Evolutionary conservation across 1,284 basidiomycete genomes (phyloP), one percentile per base, ranked within the genome.

Genomic region (Ceratobasidium sp.): DNA sequence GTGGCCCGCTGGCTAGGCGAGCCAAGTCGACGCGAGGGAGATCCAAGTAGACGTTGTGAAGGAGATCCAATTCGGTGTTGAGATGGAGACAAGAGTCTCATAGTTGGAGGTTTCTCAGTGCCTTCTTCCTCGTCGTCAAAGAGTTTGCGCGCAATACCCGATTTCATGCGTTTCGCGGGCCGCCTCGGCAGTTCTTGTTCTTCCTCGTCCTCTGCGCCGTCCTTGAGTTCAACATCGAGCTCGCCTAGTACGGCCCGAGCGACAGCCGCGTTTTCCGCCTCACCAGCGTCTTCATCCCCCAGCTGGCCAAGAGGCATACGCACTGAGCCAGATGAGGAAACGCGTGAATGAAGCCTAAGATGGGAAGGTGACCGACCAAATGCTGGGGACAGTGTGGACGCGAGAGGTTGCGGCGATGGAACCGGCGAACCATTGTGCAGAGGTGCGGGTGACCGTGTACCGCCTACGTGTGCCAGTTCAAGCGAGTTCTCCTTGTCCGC

Each of bases 401-500:
- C 59, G 41, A 52, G 30, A 26, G 0, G 30, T 53, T 30, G 39
- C 28, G 23, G 50, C 8, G 26, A 39, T 14, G 39, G 41, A 28
- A 39, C 34, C 32, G 72, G 65, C 16, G 65, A 67, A n/a, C 12
- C 36, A 36, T 46, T 48, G 34, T 34, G 30, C 43, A 62, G n/a
- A 9, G 26, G 60, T 10, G 16, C 48, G 1, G 62, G 62, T 9
- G 62, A 65, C 28, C 62, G 45, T 4, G 45, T 39, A 23, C 32
- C 28, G n/a, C 48, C 48, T 12, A 53, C 26, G 9, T 48, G 46
- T 3, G 23, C 48, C 16, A 65, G 12, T 48, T 65, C 62, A n/a
- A 65, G 48, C 3, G 62, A 65, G 32, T 70, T 70, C 55, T 73
- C 65, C 62, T 73, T 73, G 59, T 70, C 73, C 53, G 72, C 70